phyloP scores from a whole-genome alignment of 176 grass and related monocot species.

The Juncus effusus region DNA sequence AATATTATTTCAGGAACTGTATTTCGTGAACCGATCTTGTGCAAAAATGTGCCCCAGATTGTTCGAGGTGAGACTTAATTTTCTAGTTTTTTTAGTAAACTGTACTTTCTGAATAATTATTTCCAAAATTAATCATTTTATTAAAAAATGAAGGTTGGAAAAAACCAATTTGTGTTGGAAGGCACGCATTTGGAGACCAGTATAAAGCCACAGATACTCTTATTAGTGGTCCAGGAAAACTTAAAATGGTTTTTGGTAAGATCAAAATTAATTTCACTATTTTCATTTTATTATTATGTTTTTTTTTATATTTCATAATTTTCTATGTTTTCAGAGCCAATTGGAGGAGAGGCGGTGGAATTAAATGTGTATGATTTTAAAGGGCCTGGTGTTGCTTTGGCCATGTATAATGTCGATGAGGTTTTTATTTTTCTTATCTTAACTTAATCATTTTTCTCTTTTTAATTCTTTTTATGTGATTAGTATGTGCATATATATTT shows the following conservation, averaged over 20 bases:
- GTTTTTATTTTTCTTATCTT: background rate
- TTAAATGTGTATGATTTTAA: conserved; percentile 84
- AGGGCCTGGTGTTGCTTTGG: conserved; percentile 74
- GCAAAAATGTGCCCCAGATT: conserved; percentile 67
- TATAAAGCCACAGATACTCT: conserved; percentile 86
- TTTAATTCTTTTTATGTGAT: conserved; percentile 25
- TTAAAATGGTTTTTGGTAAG: conserved; percentile 97
- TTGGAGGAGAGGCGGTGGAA: conserved; percentile 64
- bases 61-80: conserved; percentile 57
- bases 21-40: conserved; percentile 94
- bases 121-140: background rate
- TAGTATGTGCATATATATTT: conserved; percentile 24
- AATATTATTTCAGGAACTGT: conserved; percentile 62
- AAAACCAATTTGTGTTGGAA: conserved; percentile 96
- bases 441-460: conserved; percentile 21
- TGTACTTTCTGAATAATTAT: background rate
- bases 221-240: conserved; percentile 83
- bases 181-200: conserved; percentile 96
- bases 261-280: conserved; percentile 9
- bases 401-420: conserved; percentile 98
- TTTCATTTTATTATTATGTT: conserved; percentile 4
- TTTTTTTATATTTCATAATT: conserved; percentile 15
- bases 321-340: conserved; percentile 43
- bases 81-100: background rate
- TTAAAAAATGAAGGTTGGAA: conserved; percentile 62